phyloP scores from a whole-genome alignment of 495 filamentous ascomycete genomes.

The Aspergillus heteromorphus region DNA sequence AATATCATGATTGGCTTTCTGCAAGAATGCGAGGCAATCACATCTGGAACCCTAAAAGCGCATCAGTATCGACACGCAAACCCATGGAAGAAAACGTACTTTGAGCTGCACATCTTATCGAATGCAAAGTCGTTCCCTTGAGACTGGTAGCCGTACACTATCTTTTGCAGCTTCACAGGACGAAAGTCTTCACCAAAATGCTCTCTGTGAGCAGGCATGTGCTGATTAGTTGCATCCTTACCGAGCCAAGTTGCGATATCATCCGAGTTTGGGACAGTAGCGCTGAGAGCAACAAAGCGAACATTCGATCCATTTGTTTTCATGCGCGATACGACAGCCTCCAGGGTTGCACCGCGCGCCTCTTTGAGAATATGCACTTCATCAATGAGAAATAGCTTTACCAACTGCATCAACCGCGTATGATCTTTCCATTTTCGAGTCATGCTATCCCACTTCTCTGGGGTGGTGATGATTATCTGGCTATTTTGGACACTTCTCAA shows the following conservation, averaged over 20 bases:
- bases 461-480: slow-evolving; percentile 91
- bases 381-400: slow-evolving; percentile 91
- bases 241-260: slow-evolving; percentile 95
- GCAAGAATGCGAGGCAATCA: slow-evolving; percentile 72
- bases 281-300: slow-evolving; percentile 86
- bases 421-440: slow-evolving; percentile 96
- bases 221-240: slow-evolving; percentile 58
- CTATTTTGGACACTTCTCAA: slow-evolving; percentile 71
- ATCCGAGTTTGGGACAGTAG: slow-evolving; percentile 86
- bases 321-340: slow-evolving; percentile 97
- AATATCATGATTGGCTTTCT: slow-evolving; percentile 91
- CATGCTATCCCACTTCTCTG: slow-evolving; percentile 98
- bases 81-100: slow-evolving; percentile 38
- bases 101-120: slow-evolving; percentile 70
- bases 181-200: slow-evolving; percentile 90
- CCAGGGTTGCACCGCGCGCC: slow-evolving; percentile 78
- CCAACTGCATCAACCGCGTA: slow-evolving; percentile 70
- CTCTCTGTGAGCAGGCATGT: slow-evolving; percentile 65
- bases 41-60: slow-evolving; percentile 51
- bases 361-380: slow-evolving; percentile 97
- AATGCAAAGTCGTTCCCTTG: slow-evolving; percentile 79
- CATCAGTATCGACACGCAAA: not conserved
- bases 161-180: slow-evolving; percentile 80
- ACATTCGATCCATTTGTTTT: slow-evolving; percentile 84
- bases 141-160: slow-evolving; percentile 71